phyloP scores from a whole-genome alignment of 768 basidiomycete genomes.

The Calocera cornea region DNA sequence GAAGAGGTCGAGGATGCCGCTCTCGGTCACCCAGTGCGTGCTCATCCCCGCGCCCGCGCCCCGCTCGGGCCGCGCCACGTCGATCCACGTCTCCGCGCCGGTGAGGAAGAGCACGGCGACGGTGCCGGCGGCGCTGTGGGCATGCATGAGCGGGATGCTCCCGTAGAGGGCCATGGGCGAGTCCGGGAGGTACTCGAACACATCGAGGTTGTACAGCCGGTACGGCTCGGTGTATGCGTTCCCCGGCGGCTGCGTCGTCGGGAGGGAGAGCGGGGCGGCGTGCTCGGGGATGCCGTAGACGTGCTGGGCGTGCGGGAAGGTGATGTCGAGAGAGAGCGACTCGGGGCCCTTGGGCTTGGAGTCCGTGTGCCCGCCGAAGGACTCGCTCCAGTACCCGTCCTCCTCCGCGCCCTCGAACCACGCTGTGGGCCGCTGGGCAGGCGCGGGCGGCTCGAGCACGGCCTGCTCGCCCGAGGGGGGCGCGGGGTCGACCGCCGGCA shows the following conservation, averaged over 20 bases:
- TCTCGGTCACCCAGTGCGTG: constrained; percentile 97
- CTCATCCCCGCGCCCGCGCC: constrained; percentile 41
- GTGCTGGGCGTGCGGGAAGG: constrained; percentile 80
- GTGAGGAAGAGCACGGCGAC: constrained; percentile 82
- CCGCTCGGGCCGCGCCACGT: constrained; percentile 54
- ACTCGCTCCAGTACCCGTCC: constrained; percentile 82
- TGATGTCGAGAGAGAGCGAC: constrained; percentile 80
- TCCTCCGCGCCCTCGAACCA: constrained; percentile 88
- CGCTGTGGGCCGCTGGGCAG: constrained; percentile 27
- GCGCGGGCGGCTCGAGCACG: constrained; percentile 20
- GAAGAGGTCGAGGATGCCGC: constrained; percentile 89
- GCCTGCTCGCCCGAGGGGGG: constrained; percentile 19
- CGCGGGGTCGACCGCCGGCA: constrained; percentile 24
- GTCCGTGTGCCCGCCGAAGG: constrained; percentile 76
- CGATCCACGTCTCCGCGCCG: constrained; percentile 90
- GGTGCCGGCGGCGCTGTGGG: constrained; percentile 74
- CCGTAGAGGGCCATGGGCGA: constrained; percentile 77
- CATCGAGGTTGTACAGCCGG: constrained; percentile 87
- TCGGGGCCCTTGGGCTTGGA: constrained; percentile 96
- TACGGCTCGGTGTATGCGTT: constrained; percentile 79
- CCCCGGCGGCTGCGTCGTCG: constrained; percentile 69
- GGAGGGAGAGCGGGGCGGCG: constrained; percentile 78
- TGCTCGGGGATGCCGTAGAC: constrained; percentile 97
- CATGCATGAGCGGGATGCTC: constrained; percentile 83
- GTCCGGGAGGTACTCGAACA: constrained; percentile 86